Evolutionary conservation across 2,329 filamentous ascomycete species (phyloP).

Genomic region (Aspergillus neotritici): DNA sequence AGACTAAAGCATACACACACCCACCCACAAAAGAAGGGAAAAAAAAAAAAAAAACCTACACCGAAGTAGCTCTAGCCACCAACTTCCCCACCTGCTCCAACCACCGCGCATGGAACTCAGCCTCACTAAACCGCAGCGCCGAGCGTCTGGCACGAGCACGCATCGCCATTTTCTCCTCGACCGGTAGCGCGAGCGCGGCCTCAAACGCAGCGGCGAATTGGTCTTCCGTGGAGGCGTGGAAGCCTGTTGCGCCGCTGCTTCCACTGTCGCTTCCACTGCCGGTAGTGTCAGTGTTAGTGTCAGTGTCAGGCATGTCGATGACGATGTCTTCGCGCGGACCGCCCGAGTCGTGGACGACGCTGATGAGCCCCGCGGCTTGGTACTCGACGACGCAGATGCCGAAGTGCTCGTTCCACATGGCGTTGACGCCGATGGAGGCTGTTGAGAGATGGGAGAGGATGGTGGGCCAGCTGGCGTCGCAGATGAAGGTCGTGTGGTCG

Average conservation of each 20-base stretch:
- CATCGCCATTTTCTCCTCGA: slow-evolving; percentile 64
- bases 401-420: slow-evolving; percentile 99
- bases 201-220: slow-evolving; percentile 80
- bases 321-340: slow-evolving; percentile 94
- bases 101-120: slow-evolving; percentile 78
- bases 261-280: no score
- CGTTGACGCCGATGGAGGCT: slow-evolving; percentile 83
- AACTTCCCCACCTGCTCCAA: slow-evolving; percentile 66
- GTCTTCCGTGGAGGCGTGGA: slow-evolving; percentile 70
- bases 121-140: slow-evolving; percentile 79
- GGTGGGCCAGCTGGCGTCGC: slow-evolving; percentile 83
- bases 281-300: no score
- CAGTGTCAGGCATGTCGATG: slow-evolving; percentile 62
- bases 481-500: slow-evolving; percentile 77
- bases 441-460: slow-evolving; percentile 73
- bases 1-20: no score
- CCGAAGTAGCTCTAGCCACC: slow-evolving; percentile 45
- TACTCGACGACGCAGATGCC: slow-evolving; percentile 98
- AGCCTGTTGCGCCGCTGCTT: slow-evolving; percentile 62
- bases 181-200: slow-evolving; percentile 62
- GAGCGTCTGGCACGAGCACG: slow-evolving; percentile 69
- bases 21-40: background rate
- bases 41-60: background rate
- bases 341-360: slow-evolving; percentile 87
- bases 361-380: slow-evolving; percentile 86